phyloP scores from a whole-genome alignment of 257 asterid genomes.

The Penstemon newberryi region DNA sequence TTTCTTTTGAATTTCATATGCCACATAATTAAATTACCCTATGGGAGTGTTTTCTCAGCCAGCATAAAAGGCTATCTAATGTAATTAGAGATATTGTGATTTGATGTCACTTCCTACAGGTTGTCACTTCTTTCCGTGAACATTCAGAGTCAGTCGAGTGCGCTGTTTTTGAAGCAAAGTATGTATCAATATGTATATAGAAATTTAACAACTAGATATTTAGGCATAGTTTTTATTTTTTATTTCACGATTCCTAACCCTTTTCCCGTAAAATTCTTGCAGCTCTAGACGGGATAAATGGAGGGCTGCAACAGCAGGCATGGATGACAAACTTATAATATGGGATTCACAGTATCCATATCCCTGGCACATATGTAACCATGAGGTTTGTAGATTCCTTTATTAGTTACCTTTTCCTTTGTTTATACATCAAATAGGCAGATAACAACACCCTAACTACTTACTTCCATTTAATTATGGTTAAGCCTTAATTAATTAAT shows the following conservation, averaged over 20 bases:
- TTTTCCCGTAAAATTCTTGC: conserved; percentile 20
- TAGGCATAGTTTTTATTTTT: no score
- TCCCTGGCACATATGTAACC: conserved; percentile 83
- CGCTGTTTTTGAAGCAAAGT: conserved; percentile 80
- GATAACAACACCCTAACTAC: no score
- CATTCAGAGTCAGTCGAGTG: conserved; percentile 92
- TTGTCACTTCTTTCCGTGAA: conserved; percentile 62
- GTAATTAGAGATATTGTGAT: conserved; percentile 1
- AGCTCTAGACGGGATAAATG: conserved; percentile 60
- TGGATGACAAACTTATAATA: conserved; percentile 79
- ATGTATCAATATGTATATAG: conserved; percentile 15
- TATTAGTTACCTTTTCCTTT: background rate
- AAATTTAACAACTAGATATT: background rate
- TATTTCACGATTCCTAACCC: background rate
- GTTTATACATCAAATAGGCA: background rate
- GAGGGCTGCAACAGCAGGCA: conserved; percentile 86
- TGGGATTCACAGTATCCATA: conserved; percentile 72
- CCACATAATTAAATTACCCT: background rate
- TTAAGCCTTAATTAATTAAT: background rate
- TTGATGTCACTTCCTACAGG: conserved; percentile 44
- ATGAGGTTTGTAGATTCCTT: conserved; percentile 49
- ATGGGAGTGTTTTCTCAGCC: conserved; percentile 6
- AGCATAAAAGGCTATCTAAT: background rate
- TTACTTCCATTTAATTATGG: no score
- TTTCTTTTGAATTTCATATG: conserved; percentile 5